Conservation (phyloP, 345 rosid genomes). For the Eucalyptus lansdowneana region DNA sequence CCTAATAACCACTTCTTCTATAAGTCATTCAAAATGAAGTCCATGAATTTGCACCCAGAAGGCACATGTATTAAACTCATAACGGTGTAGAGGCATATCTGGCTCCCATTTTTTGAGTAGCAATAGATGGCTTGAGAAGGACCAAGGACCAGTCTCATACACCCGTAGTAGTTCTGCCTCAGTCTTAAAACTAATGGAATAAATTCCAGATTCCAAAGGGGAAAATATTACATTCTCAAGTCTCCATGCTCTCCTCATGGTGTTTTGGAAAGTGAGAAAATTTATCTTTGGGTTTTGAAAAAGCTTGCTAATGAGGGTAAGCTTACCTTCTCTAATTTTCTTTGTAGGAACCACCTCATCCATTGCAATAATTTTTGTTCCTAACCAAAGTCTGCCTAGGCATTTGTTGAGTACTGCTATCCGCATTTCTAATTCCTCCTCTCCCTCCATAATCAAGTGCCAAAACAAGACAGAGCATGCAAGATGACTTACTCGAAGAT, state of each 20-base stretch:
- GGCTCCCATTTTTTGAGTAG: not conserved
- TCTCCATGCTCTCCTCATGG: too few species aligned
- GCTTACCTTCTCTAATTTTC: not conserved
- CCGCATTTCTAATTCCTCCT: not conserved
- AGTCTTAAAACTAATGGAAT: not conserved
- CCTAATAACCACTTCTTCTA: not conserved
- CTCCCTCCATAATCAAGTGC: not conserved
- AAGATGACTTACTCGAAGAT: not conserved
- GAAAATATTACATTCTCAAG: too few species aligned
- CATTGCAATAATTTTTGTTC: not conserved
- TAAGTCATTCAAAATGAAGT: not conserved
- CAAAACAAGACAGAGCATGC: not conserved
- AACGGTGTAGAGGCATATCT: not conserved
- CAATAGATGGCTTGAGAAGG: not conserved
- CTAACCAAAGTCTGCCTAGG: not conserved
- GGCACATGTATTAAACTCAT: not conserved
- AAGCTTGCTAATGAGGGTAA: not conserved
- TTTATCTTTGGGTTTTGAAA: not conserved
- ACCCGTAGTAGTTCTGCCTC: not conserved
- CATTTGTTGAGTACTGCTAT: not conserved
- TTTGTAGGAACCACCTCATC: not conserved
- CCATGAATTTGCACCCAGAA: not conserved
- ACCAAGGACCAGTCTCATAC: not conserved
- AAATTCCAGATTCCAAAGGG: not conserved
- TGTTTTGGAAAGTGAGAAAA: not conserved